Percentiles rank a stretch among this genome's conserved stretches.
These are phyloP conservation scores for Lycium barbarum DNA, from an alignment of 257 asterid species.

Conservation along the genomic window DNA sequence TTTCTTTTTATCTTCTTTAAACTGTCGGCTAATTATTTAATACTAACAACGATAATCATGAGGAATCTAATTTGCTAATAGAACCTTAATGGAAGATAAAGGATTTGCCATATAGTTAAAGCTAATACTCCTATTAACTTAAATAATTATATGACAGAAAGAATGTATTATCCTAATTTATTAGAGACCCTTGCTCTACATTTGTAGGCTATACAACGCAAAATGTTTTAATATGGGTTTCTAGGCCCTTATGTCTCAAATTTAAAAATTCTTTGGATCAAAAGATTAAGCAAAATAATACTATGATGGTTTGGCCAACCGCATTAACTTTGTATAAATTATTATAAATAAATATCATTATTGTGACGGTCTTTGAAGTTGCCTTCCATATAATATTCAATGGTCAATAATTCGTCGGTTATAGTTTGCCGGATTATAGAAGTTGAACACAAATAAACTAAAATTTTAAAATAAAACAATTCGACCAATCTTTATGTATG, in stretches of 20 bases:
- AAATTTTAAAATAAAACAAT: not conserved
- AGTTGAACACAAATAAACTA: slow-evolving; percentile 12
- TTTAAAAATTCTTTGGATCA: not conserved
- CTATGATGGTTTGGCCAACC: slow-evolving; percentile 20
- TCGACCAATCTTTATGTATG: not conserved
- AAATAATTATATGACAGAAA: not conserved
- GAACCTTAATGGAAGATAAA: slow-evolving; percentile 7
- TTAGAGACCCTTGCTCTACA: not conserved
- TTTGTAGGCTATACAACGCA: not conserved
- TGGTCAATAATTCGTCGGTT: not conserved
- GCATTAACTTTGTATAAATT: not conserved
- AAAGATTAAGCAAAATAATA: not conserved
- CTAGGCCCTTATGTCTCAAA: not conserved
- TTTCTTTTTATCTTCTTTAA: slow-evolving; percentile 7
- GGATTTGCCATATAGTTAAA: not conserved
- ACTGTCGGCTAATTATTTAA: slow-evolving; percentile 24
- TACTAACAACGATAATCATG: not conserved
- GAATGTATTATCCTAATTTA: slow-evolving; percentile 3
- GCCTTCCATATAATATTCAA: slow-evolving; percentile 17
- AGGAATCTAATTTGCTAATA: slow-evolving; percentile 25
- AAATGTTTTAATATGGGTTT: not conserved
- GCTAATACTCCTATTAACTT: not conserved
- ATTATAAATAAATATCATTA: slow-evolving; percentile 21
- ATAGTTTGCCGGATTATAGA: not conserved
- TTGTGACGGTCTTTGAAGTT: slow-evolving; percentile 6